Percentiles rank a stretch among this genome's conserved stretches.
These are phyloP conservation scores for Porogramme epimiltina DNA, from an alignment of 1,284 basidiomycete genomes.

Conservation along the genomic window DNA sequence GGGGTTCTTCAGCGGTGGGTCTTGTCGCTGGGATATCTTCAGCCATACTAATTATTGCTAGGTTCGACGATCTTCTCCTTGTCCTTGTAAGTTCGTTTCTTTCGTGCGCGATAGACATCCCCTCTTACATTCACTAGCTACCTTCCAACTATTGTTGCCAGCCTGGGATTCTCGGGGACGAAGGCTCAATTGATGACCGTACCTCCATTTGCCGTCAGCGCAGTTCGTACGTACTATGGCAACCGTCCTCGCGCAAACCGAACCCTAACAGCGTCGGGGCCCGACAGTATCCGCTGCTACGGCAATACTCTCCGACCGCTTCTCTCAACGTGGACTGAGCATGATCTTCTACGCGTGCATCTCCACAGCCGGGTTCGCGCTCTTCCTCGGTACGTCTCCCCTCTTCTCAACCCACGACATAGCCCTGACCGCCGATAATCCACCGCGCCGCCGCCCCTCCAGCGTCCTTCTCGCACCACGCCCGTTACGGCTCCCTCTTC, in stretches of 20 bases:
- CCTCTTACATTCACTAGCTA: constrained; percentile 33
- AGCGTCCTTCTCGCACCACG: constrained; percentile 5
- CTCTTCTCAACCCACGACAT: constrained; percentile 32
- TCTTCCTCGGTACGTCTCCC: constrained; percentile 52
- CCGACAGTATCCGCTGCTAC: constrained; percentile 15
- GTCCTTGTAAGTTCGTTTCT: neutral
- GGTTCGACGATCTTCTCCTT: neutral
- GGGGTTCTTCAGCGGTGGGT: neutral
- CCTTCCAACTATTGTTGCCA: constrained; percentile 50
- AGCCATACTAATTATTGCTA: neutral
- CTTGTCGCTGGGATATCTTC: neutral
- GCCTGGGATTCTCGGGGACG: constrained; percentile 45
- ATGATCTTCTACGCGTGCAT: constrained; percentile 50
- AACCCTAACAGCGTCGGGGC: too few relatives aligned
- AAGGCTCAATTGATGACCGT: constrained; percentile 40
- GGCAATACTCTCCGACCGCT: constrained; percentile 52
- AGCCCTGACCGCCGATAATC: constrained; percentile 16
- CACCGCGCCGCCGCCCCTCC: neutral
- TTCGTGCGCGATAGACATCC: neutral
- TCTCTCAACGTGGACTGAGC: constrained; percentile 57
- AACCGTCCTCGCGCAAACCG: neutral
- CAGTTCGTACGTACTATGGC: neutral
- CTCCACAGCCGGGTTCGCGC: constrained; percentile 41
- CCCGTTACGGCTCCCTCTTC: constrained; percentile 72
- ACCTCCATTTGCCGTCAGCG: neutral